Evolutionary conservation across 208 protist species (phyloP), one percentile per base, ranked within the genome.

Genomic region (Vickermania spadyakhi): DNA sequence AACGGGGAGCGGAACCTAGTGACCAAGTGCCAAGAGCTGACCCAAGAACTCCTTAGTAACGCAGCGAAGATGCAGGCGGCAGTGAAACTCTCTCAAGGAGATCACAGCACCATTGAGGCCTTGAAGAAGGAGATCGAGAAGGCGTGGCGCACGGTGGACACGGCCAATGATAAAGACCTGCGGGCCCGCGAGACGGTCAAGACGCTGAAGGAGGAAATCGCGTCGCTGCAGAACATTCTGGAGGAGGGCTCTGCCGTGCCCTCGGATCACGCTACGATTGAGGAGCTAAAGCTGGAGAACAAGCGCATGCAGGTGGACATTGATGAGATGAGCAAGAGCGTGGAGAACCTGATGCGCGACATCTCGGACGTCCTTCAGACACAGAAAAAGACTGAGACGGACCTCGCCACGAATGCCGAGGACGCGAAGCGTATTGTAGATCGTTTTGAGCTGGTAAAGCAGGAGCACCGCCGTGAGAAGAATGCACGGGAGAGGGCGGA

Each of bases 121-220:
- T 88, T 99, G 3, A 98, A 98, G 62, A 96, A 96, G 69, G 94
- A 98, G 75, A 93, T 98, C 31, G 96, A 99, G 36, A 96, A 98
- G 72, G 97, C 96, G 11, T 99, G 97, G 95, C 91, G 96, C 41
- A 96, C 97, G 70, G 96, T 99, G 2, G 96, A 99, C 64, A 80
- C 89, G 36, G 92, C 96, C 0, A 96, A 98, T 63, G 94, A 99
- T 62, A 98, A 99, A 71, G 97, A 99, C 74, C 79, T 77, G 29
- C 79, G 91, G 7, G 94, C 97, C 5, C 96, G 93, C 36, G 92
- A 99, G 58, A 98, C 96, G 27, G 96, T 99, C 56, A 79, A 97
- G 61, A 79, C 93, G 28, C 79, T 99, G 11, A 96, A 97, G 66
- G 55, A 86, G 29, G 97, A 99, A 68, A 96, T 99, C 21, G 64